A percentile compares a stretch with the other conserved stretches of the same genome.
Conservation (phyloP, 2,329 filamentous ascomycete species). For the Metarhizium humberi region DNA sequence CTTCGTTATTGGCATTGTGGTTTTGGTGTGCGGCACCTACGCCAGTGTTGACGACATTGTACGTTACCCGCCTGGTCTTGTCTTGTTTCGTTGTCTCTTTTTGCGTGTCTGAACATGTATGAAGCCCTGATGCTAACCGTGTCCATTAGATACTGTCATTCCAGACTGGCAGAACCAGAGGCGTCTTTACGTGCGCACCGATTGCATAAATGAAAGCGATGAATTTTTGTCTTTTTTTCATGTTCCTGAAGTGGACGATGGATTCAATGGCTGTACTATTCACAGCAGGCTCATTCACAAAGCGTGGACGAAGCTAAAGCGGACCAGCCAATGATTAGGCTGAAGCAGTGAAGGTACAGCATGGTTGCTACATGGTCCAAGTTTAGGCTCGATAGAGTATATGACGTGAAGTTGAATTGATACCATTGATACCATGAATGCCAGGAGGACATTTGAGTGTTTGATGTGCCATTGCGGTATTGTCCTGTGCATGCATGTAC, state of each 20-base stretch:
- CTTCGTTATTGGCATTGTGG: conserved; percentile 16
- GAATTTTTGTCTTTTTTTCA: neutral
- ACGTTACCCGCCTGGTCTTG: conserved; percentile 3
- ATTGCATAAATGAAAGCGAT: conserved; percentile 4
- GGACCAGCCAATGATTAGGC: neutral
- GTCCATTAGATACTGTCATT: conserved; percentile 7
- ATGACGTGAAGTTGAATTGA: neutral
- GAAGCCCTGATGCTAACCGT: neutral
- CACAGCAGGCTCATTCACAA: neutral
- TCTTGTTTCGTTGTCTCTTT: neutral
- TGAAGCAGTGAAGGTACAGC: neutral
- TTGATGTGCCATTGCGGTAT: neutral
- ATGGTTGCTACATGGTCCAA: neutral
- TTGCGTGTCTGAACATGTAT: neutral
- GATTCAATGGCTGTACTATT: neutral
- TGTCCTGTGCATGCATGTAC: neutral
- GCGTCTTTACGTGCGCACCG: conserved; percentile 11
- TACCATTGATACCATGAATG: neutral
- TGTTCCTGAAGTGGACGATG: neutral
- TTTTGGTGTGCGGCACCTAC: conserved; percentile 17
- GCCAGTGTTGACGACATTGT: conserved; percentile 18
- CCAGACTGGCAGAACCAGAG: conserved; percentile 5
- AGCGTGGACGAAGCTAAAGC: neutral
- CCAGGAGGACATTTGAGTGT: neutral
- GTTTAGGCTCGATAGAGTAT: neutral